phyloP scores from a whole-genome alignment of 371 early-diverging fungal genomes.

The Mucor ambiguus region DNA sequence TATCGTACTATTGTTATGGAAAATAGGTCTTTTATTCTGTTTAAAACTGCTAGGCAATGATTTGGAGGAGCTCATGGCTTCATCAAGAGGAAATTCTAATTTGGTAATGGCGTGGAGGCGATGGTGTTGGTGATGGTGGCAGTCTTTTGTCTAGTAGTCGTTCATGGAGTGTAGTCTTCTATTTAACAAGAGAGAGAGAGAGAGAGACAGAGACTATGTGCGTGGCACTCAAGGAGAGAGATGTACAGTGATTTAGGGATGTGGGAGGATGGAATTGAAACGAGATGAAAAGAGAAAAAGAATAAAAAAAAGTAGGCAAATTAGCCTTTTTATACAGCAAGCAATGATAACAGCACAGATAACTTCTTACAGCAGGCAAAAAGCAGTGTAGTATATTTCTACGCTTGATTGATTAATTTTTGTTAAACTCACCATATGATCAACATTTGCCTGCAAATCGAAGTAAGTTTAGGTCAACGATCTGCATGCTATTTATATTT shows the following conservation, averaged over 20 bases:
- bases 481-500: conserved; percentile 2
- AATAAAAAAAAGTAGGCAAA: neutral
- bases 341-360: neutral
- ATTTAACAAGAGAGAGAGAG: no score
- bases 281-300: conserved; percentile 4
- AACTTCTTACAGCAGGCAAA: neutral
- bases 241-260: neutral
- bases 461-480: neutral
- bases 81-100: neutral
- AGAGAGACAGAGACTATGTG: no score
- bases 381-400: neutral
- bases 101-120: neutral
- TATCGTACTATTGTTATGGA: neutral
- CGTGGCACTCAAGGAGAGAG: conserved; percentile 1
- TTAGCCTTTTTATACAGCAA: neutral
- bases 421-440: conserved; percentile 19
- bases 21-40: conserved; percentile 4
- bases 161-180: no score
- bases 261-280: neutral
- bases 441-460: conserved; percentile 10
- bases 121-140: neutral
- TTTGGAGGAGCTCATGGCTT: conserved; percentile 7
- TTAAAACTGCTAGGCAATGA: conserved; percentile 11
- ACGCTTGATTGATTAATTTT: neutral
- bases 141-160: neutral